phyloP scores from a whole-genome alignment of 1,139 yeast species.

The Lodderomyces oxycetoniae region DNA sequence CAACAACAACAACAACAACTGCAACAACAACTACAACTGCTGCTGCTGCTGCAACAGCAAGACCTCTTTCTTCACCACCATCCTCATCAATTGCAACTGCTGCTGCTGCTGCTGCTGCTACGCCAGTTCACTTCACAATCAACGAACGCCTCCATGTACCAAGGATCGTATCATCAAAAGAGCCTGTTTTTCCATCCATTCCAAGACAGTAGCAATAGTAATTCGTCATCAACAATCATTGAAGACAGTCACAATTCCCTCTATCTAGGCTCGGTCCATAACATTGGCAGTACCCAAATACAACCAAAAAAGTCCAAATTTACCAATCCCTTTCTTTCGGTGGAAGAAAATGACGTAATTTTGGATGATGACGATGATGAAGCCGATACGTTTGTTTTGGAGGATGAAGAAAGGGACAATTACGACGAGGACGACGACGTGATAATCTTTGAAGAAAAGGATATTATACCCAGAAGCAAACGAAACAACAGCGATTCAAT shows the following conservation, averaged over 20 bases:
- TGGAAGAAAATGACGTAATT: constrained; percentile 6
- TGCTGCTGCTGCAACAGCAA: constrained; percentile 4
- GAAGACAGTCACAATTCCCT: background rate
- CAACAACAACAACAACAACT: constrained; percentile 6
- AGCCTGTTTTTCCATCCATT: background rate
- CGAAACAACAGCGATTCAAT: constrained; percentile 40
- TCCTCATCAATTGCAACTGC: background rate
- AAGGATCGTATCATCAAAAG: background rate
- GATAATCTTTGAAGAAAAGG: constrained; percentile 33
- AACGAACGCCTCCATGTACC: background rate
- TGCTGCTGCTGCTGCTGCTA: too few species aligned
- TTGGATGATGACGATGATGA: constrained; percentile 4
- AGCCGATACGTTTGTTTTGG: constrained; percentile 6
- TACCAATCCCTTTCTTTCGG: constrained; percentile 12
- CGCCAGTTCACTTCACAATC: background rate
- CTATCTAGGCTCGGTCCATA: background rate
- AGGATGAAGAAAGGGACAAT: constrained; percentile 6
- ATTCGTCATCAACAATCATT: constrained; percentile 1
- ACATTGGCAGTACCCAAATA: background rate
- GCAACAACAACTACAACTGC: constrained; percentile 5
- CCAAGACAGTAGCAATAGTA: background rate
- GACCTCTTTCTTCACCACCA: too few species aligned
- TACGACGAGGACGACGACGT: constrained; percentile 24
- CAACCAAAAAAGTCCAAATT: constrained; percentile 6
- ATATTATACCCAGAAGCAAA: constrained; percentile 24